Conservation (phyloP, 2,329 filamentous ascomycete genomes). For the Fusarium kyushuense region DNA sequence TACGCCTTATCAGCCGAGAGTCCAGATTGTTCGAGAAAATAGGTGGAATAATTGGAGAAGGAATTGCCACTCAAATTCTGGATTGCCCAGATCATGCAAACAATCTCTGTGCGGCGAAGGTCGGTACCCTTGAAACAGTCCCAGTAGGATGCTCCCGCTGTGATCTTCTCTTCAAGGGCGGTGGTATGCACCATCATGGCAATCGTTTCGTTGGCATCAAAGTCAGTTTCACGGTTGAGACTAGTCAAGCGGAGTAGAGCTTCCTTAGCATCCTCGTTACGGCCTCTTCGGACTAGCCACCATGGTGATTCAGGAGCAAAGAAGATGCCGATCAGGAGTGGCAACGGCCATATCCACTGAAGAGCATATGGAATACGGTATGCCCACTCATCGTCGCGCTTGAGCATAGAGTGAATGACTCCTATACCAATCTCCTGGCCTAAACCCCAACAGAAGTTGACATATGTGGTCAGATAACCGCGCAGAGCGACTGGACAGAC, state of each 20-base stretch:
- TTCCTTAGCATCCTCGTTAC: slow-evolving; percentile 73
- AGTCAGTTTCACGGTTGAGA: slow-evolving; percentile 72
- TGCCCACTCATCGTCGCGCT: slow-evolving; percentile 74
- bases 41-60: slow-evolving; percentile 74
- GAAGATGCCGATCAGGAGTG: slow-evolving; percentile 73
- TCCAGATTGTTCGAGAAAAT: slow-evolving; percentile 71
- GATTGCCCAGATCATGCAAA: slow-evolving; percentile 73
- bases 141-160: slow-evolving; percentile 77
- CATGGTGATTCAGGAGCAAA: slow-evolving; percentile 79
- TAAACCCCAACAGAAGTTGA: slow-evolving; percentile 83
- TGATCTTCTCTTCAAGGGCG: slow-evolving; percentile 81
- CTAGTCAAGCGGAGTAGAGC: slow-evolving; percentile 75
- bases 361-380: slow-evolving; percentile 78
- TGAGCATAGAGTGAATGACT: slow-evolving; percentile 76
- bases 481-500: slow-evolving; percentile 79
- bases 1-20: slow-evolving; percentile 65
- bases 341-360: slow-evolving; percentile 83
- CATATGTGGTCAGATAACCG: slow-evolving; percentile 78
- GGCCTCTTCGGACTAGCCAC: slow-evolving; percentile 79
- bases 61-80: slow-evolving; percentile 73
- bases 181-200: slow-evolving; percentile 95
- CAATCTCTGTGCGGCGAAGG: slow-evolving; percentile 79
- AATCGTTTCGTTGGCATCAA: slow-evolving; percentile 85
- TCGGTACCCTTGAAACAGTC: slow-evolving; percentile 89
- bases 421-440: slow-evolving; percentile 79